phyloP scores from a whole-genome alignment of 1,284 basidiomycete genomes.

The Ustilago loliicola region DNA sequence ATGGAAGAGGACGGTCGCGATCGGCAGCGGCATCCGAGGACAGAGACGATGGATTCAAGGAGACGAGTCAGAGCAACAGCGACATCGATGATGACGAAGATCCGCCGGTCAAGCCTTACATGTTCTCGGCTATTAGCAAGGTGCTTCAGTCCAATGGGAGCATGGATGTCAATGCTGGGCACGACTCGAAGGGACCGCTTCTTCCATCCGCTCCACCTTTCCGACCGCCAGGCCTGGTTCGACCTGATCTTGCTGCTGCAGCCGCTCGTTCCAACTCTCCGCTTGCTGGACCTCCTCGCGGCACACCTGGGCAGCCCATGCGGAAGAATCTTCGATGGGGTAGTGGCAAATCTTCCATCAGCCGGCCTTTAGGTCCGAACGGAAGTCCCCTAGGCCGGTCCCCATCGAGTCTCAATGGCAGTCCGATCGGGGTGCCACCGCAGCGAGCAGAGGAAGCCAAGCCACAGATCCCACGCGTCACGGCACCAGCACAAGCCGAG shows the following conservation, averaged over 20 bases:
- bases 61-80: conserved; percentile 38
- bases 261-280: conserved; percentile 53
- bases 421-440: conserved; percentile 20
- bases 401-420: conserved; percentile 33
- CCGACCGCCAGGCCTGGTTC: conserved; percentile 32
- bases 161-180: conserved; percentile 9
- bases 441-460: conserved; percentile 19
- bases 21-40: conserved; percentile 37
- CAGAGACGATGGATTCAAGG: conserved; percentile 19
- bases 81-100: conserved; percentile 37
- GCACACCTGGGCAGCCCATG: conserved; percentile 58
- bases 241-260: conserved; percentile 39
- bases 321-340: conserved; percentile 69
- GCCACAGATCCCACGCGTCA: conserved; percentile 2
- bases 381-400: conserved; percentile 41
- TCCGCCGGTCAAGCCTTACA: conserved; percentile 34
- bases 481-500: conserved; percentile 1
- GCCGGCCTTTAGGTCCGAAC: conserved; percentile 53
- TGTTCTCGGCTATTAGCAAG: conserved; percentile 53
- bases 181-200: conserved; percentile 36
- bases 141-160: conserved; percentile 39
- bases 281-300: conserved; percentile 53
- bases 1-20: conserved; percentile 30
- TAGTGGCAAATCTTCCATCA: conserved; percentile 63
- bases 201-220: conserved; percentile 35